Evolutionary conservation across 1,284 basidiomycete species (phyloP).

Genomic region (Phylloboletellus chloephorus): DNA sequence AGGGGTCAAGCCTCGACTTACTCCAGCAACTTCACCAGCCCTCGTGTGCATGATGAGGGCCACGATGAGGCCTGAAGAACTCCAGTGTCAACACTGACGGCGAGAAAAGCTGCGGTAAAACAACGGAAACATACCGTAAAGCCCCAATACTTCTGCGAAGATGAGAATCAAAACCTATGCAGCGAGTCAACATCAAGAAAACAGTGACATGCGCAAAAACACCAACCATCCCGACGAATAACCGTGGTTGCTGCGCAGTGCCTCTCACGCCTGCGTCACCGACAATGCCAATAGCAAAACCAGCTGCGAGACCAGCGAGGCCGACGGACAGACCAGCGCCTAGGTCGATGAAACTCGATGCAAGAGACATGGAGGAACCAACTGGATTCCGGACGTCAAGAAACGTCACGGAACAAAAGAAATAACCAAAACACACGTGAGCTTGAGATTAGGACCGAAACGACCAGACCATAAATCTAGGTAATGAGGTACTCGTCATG

Average conservation of each 20-base stretch:
- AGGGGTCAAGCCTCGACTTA: constrained; percentile 5
- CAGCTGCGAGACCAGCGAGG: constrained; percentile 84
- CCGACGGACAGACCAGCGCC: constrained; percentile 87
- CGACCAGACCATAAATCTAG: constrained; percentile 87
- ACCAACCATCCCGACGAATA: constrained; percentile 84
- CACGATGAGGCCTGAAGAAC: constrained; percentile 65
- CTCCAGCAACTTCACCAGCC: constrained; percentile 33
- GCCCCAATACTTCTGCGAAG: constrained; percentile 80
- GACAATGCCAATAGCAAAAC: constrained; percentile 92
- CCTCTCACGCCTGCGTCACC: constrained; percentile 93
- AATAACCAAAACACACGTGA: constrained; percentile 51
- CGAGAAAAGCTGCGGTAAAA: background rate
- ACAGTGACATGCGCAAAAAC: background rate
- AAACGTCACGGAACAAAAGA: constrained; percentile 27
- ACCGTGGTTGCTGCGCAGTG: constrained; percentile 85
- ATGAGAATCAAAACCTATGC: constrained; percentile 66
- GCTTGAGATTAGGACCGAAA: constrained; percentile 82
- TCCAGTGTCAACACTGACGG: background rate
- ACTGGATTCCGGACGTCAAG: constrained; percentile 38
- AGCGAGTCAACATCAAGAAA: constrained; percentile 10
- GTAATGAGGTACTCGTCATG: background rate
- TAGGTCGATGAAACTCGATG: constrained; percentile 84
- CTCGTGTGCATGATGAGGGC: constrained; percentile 85
- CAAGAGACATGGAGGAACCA: constrained; percentile 54
- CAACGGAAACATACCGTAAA: constrained; percentile 49